phyloP scores from a whole-genome alignment of 192 early-diverging fungal genomes.

The Backusella morwellensis region DNA sequence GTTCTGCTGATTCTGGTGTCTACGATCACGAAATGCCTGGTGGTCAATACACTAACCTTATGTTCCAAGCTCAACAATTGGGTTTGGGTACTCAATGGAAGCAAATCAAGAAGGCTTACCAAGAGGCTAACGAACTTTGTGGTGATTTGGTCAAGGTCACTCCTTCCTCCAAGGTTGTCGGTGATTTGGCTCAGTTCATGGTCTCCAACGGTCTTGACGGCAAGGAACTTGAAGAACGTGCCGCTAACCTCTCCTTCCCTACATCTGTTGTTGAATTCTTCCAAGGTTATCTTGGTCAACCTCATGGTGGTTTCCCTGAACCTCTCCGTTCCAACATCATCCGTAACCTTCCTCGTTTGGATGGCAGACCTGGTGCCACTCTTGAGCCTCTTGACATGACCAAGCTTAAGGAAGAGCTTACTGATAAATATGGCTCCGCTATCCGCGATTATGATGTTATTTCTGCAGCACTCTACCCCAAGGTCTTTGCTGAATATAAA shows the following conservation, averaged over 20 bases:
- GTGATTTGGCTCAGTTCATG: slow-evolving; percentile 98
- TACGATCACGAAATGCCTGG: slow-evolving; percentile 98
- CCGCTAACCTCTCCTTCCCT: slow-evolving; percentile 86
- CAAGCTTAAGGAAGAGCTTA: slow-evolving; percentile 68
- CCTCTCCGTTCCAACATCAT: slow-evolving; percentile 83
- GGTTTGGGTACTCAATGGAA: slow-evolving; percentile 94
- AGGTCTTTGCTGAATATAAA: slow-evolving; percentile 88
- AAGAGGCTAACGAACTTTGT: slow-evolving; percentile 86
- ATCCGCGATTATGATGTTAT: slow-evolving; percentile 87
- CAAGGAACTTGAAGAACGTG: slow-evolving; percentile 74
- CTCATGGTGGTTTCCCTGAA: slow-evolving; percentile 94
- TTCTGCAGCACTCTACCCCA: slow-evolving; percentile 89
- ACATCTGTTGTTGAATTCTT: slow-evolving; percentile 95
- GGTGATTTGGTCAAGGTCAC: slow-evolving; percentile 99
- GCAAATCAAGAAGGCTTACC: slow-evolving; percentile 90
- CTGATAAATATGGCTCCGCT: slow-evolving; percentile 77
- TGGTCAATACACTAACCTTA: slow-evolving; percentile 97
- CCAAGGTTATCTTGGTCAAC: slow-evolving; percentile 94
- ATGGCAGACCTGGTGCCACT: slow-evolving; percentile 82
- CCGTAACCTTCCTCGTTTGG: slow-evolving; percentile 69
- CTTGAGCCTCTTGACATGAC: slow-evolving; percentile 79
- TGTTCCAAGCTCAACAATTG: slow-evolving; percentile 96
- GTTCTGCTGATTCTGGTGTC: slow-evolving; percentile 85
- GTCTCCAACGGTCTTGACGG: slow-evolving; percentile 82
- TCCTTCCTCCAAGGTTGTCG: slow-evolving; percentile 96